Evolutionary conservation across 164 flowering plant species (phyloP).

Genomic region (Tinospora cordifolia): DNA sequence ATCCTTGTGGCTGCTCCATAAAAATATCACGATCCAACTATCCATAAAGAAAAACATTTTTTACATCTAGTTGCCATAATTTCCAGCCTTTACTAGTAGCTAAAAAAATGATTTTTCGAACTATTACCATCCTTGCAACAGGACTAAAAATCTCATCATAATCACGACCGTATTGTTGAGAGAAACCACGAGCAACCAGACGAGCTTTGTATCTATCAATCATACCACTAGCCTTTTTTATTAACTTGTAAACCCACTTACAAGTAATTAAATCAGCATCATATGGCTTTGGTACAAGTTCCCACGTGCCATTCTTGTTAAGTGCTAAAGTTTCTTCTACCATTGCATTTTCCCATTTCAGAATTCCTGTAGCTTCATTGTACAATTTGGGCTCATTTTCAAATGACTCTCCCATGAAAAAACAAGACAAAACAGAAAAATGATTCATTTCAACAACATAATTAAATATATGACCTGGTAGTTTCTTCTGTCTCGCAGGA

Average conservation of each 20-base stretch:
- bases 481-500: no score
- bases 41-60: neutral
- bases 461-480: no score
- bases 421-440: no score
- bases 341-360: slow-evolving; percentile 6
- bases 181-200: slow-evolving; percentile 3
- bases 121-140: slow-evolving; percentile 11
- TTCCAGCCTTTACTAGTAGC: neutral
- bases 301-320: neutral
- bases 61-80: no score
- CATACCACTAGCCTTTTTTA: neutral
- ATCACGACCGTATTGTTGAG: slow-evolving; percentile 6
- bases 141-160: slow-evolving; percentile 7
- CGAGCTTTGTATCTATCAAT: slow-evolving; percentile 11
- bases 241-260: slow-evolving; percentile 10
- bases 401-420: neutral
- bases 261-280: slow-evolving; percentile 2
- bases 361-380: neutral
- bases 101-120: slow-evolving; percentile 9
- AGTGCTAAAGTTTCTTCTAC: neutral
- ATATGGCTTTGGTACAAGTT: slow-evolving; percentile 5
- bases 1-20: slow-evolving; percentile 1
- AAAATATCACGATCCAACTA: neutral
- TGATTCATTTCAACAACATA: no score
- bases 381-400: neutral